phyloP scores from a whole-genome alignment of 2,329 filamentous ascomycete species.

The Curvularia lunata region DNA sequence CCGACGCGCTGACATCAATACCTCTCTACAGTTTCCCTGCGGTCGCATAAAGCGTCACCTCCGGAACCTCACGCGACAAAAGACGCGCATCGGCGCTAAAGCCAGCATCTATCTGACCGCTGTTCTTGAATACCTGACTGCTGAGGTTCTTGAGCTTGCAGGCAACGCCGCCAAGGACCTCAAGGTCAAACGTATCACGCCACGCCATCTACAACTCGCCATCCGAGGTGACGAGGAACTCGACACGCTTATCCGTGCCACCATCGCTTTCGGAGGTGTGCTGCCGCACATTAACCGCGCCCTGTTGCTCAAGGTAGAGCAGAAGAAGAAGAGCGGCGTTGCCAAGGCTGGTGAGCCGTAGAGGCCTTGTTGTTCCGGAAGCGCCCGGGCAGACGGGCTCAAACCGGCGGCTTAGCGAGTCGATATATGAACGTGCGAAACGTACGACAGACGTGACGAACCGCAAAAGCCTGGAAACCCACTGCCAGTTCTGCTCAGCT shows the following conservation, averaged over 20 bases:
- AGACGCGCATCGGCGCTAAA: constrained; percentile 99
- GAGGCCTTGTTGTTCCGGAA: constrained; percentile 2
- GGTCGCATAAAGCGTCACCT: constrained; percentile 99
- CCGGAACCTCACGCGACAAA: constrained; percentile 99
- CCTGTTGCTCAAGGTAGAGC: constrained; percentile 91
- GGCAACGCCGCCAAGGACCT: constrained; percentile 99
- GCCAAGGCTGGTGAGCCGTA: constrained; percentile 58
- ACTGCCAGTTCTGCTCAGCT: constrained; percentile 29
- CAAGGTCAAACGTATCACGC: constrained; percentile 99
- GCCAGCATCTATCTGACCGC: constrained; percentile 98
- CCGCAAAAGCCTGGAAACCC: constrained; percentile 2
- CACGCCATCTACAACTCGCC: constrained; percentile 94
- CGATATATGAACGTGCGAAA: constrained; percentile 14
- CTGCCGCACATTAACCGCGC: constrained; percentile 98
- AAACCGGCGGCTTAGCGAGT: constrained; percentile 4
- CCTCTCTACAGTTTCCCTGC: constrained; percentile 80
- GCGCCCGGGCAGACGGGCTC: constrained; percentile 10
- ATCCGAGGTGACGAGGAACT: constrained; percentile 99
- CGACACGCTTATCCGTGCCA: constrained; percentile 95
- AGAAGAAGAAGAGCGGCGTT: constrained; percentile 95
- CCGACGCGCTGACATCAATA: constrained; percentile 35
- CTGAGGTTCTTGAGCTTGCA: constrained; percentile 96
- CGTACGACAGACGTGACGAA: background rate
- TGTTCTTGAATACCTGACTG: constrained; percentile 96
- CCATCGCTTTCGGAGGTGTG: constrained; percentile 97